Base-by-base conservation (phyloP, 768 basidiomycete species). In the Pulveroboletus sp. region DNA sequence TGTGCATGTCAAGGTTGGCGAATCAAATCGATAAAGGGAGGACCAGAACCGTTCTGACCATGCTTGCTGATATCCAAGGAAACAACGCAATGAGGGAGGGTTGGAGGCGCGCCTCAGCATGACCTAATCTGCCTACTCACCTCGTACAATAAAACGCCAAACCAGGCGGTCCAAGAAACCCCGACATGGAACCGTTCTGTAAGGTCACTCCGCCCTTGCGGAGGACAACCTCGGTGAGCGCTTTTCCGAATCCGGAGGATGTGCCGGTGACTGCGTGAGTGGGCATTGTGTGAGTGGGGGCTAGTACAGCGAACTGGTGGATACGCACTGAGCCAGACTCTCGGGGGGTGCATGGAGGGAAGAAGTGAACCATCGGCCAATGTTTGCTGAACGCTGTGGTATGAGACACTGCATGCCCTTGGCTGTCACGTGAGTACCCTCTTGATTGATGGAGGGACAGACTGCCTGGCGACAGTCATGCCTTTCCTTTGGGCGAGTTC, bases 161-260 rank as follows among this genome's bases (percentile, higher is more conserved):
- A 7, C 51, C 45, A 26, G 61, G 55, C 3, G 39, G 24, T 0
- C 32, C 31, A 45, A 24, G n/a, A 24, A 56, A 47, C 4, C 43
- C 50, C 7, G 30, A 21, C 1, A 43, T 27, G 15, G 50, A 63
- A 28, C 54, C 50, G 9, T 58, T 58, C 18, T 56, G 62, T 1
- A 54, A 27, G n/a, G 55, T 37, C 8, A 57, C 9, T 0, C 55
- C 57, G 2, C 61, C 74, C 10, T 64, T 55, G 2, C 39, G 45
- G 17, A 76, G 68, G 37, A 63, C 65, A 17, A 47, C 45, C 42
- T 71, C 64, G 9, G 60, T 59, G 50, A 69, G 57, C n/a, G 56
- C 38, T 17, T 57, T 67, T 6, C 74, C 74, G 45, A 76, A 65
- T 11, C 73, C 71, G 2, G 70, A 62, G 5, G 69, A 70, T 3